These are phyloP conservation scores for Macrolepiota dolichaula DNA, from an alignment of 768 basidiomycete genomes.

Conservation along the genomic window DNA sequence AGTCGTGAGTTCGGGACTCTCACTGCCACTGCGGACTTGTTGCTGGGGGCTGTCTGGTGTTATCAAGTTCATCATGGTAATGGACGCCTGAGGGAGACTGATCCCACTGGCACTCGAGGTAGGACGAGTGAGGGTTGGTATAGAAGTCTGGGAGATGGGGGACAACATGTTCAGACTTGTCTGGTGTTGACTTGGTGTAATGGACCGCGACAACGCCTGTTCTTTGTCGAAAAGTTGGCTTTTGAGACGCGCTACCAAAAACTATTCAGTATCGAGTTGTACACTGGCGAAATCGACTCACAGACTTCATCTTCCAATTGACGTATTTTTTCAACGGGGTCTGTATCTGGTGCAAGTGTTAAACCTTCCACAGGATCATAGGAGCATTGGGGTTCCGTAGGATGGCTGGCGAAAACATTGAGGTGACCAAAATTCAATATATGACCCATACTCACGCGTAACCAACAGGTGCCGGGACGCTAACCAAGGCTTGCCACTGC, in stretches of 20 bases:
- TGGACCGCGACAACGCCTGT: constrained; percentile 32
- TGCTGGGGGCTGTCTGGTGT: constrained; percentile 33
- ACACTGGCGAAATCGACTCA: constrained; percentile 23
- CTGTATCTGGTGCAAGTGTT: constrained; percentile 69
- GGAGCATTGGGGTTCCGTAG: constrained; percentile 79
- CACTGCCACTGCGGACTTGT: constrained; percentile 39
- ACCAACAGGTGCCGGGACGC: constrained; percentile 82
- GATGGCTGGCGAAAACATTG: constrained; percentile 50
- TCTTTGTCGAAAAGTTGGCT: constrained; percentile 54
- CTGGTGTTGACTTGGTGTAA: constrained; percentile 30
- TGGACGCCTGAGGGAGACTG: constrained; percentile 41
- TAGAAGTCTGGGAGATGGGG: constrained; percentile 16
- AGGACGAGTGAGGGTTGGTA: constrained; percentile 21
- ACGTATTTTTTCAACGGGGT: constrained; percentile 76
- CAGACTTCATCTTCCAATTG: constrained; percentile 77
- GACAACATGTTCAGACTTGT: constrained; percentile 16
- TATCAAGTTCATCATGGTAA: constrained; percentile 39
- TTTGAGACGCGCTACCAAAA: constrained; percentile 54
- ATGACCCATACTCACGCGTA: constrained; percentile 54
- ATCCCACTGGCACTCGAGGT: constrained; percentile 30
- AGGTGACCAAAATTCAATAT: constrained; percentile 8
- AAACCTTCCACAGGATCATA: constrained; percentile 88
- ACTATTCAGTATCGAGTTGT: constrained; percentile 11
- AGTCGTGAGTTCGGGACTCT: constrained; percentile 48
- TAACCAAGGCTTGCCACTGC: constrained; percentile 78